Evolutionary conservation across 225 moss, liverwort and hornwort species (phyloP).

Genomic region (Pleurozium schreberi): DNA sequence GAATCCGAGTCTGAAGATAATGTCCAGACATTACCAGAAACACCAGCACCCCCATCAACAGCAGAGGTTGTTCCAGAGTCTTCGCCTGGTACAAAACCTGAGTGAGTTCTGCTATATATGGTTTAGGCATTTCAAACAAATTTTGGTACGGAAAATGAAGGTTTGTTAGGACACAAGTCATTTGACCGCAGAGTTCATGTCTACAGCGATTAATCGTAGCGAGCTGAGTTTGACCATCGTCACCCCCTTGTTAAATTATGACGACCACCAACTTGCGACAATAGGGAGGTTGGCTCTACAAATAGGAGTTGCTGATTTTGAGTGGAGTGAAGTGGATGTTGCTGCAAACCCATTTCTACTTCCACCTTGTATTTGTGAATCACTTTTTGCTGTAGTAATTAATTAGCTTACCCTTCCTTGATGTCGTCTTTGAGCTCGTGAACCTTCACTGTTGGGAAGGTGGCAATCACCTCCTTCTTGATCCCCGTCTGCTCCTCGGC

Average conservation of each 20-base stretch:
- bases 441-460: slow-evolving; percentile 32
- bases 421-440: slow-evolving; percentile 25
- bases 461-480: slow-evolving; percentile 26
- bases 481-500: slow-evolving; percentile 20
- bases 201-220: background rate
- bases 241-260: background rate
- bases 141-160: slow-evolving; percentile 8
- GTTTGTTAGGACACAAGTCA: slow-evolving; percentile 1
- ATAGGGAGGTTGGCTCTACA: slow-evolving; percentile 16
- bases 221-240: background rate
- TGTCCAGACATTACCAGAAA: slow-evolving; percentile 7
- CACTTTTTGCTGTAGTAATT: background rate
- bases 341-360: background rate
- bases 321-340: background rate
- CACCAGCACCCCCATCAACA: slow-evolving; percentile 7
- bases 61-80: slow-evolving; percentile 2
- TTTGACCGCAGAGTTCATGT: slow-evolving; percentile 9
- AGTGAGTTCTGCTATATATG: slow-evolving; percentile 17
- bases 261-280: background rate
- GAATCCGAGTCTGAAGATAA: slow-evolving; percentile 5
- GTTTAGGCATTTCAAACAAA: background rate
- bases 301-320: background rate
- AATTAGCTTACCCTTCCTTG: slow-evolving; percentile 33
- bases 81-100: slow-evolving; percentile 6
- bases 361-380: slow-evolving; percentile 13